Percentiles rank a stretch among this genome's conserved stretches.
Conservation (phyloP, 2,329 filamentous ascomycete species). For the Ascochyta lentis region DNA sequence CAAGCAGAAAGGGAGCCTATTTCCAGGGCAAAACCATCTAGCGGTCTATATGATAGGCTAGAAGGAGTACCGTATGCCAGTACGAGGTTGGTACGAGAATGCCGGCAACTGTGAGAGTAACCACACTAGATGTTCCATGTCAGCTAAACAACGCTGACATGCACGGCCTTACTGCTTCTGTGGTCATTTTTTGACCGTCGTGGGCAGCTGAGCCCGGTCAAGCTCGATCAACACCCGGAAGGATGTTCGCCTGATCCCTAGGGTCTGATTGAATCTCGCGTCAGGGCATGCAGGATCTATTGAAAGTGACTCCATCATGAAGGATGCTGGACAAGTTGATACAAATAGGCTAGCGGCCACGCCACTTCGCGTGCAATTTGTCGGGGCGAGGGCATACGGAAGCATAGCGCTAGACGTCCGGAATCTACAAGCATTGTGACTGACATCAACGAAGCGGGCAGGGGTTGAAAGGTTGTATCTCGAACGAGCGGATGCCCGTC, state of each 20-base stretch:
- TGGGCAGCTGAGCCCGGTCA: constrained; percentile 1
- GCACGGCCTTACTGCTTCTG: constrained; percentile 9
- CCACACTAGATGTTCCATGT: constrained; percentile 14
- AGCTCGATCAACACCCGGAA: constrained; percentile 4
- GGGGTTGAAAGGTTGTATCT: neutral
- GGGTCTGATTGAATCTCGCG: constrained; percentile 15
- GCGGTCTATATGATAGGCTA: constrained; percentile 13
- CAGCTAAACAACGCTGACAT: constrained; percentile 12
- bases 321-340: neutral
- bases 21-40: neutral
- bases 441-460: constrained; percentile 5
- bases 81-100: constrained; percentile 16
- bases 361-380: constrained; percentile 5
- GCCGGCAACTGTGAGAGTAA: constrained; percentile 21
- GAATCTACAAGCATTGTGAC: neutral
- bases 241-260: constrained; percentile 1
- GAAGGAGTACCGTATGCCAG: constrained; percentile 14
- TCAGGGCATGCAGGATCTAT: constrained; percentile 26
- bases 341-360: neutral
- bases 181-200: neutral
- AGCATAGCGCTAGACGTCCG: neutral
- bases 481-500: neutral
- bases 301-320: constrained; percentile 11
- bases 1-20: neutral
- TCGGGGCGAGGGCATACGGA: neutral